These are phyloP conservation scores for Suillus spraguei DNA, from an alignment of 768 basidiomycete species.

Conservation along the genomic window DNA sequence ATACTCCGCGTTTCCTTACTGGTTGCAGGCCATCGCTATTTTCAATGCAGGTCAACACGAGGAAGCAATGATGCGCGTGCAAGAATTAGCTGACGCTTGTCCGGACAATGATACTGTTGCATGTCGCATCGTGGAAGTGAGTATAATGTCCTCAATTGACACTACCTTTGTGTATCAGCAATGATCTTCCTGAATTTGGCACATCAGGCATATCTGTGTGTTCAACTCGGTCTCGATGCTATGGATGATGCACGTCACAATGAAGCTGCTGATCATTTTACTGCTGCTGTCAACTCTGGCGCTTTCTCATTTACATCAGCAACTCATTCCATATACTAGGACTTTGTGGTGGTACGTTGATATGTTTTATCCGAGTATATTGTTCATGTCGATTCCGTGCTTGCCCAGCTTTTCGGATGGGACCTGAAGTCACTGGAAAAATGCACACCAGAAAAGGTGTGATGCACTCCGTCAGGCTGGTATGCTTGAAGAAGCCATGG, in stretches of 20 bases:
- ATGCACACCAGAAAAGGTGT: neutral
- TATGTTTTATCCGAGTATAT: neutral
- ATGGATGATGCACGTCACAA: neutral
- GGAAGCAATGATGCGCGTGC: neutral
- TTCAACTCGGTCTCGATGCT: neutral
- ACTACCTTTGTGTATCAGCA: neutral
- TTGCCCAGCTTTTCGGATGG: neutral
- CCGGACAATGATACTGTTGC: neutral
- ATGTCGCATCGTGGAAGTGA: neutral
- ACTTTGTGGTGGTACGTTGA: neutral
- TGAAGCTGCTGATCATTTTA: neutral
- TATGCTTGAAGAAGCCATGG: neutral
- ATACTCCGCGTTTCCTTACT: neutral
- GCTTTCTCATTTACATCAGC: neutral
- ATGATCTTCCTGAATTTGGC: neutral
- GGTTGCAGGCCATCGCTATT: neutral
- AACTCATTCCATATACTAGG: neutral
- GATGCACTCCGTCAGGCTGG: neutral
- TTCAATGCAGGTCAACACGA: neutral
- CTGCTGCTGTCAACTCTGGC: neutral
- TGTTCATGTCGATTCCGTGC: neutral
- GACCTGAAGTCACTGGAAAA: neutral
- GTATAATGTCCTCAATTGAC: neutral
- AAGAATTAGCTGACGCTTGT: neutral
- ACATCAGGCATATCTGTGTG: neutral